Base-by-base conservation (phyloP, 1,139 yeast species). In the Suhomyces yuchorum region DNA sequence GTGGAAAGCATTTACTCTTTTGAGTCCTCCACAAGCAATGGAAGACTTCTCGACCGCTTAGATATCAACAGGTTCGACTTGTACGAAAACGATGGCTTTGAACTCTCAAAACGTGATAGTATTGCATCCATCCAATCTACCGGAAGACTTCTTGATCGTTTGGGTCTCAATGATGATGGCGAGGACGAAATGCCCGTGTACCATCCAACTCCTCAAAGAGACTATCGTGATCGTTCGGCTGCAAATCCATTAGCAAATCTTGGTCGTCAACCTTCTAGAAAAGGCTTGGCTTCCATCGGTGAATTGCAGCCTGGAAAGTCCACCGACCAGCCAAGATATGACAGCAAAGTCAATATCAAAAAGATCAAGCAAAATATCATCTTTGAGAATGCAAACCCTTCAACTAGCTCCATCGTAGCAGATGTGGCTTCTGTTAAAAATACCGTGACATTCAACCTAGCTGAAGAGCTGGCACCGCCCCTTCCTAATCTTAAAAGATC, bases 21-120 rank as follows among this genome's bases (percentile, higher is more conserved):
- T 50, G 80, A 75, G 42, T 73, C 78, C 3, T 77, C 74, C 7
- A 66, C 75, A 47, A 75, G 80, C 30, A 71, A 62, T 51, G 78
- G 78, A 6, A 56, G 78, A 40, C 61, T 75, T 30, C 59, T 75
- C 17, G 80, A 75, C 51, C 63, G 78, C 9, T 60, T 75, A 43
- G 79, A 54, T 30, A 48, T 48, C 42, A 37, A 39, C 34, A 40
- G 32, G 8, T 30, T 22, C 33, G 51, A 48, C 20, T 51, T 56
- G 44, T 56, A 51, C 38, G 61, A 60, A 44, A 51, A 44, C 7
- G 60, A 56, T 12, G 58, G 50, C 3, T 54, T 48, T 39, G 57
- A 54, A 37, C 51, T 55, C 9, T 50, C 58, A 40, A 57, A 57
- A 37, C 54, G 71, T 22, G 64, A 63, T 47, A 69, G 75, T 45